Conservation (phyloP, 495 filamentous ascomycete genomes). For the Talaromyces borbonicus region DNA sequence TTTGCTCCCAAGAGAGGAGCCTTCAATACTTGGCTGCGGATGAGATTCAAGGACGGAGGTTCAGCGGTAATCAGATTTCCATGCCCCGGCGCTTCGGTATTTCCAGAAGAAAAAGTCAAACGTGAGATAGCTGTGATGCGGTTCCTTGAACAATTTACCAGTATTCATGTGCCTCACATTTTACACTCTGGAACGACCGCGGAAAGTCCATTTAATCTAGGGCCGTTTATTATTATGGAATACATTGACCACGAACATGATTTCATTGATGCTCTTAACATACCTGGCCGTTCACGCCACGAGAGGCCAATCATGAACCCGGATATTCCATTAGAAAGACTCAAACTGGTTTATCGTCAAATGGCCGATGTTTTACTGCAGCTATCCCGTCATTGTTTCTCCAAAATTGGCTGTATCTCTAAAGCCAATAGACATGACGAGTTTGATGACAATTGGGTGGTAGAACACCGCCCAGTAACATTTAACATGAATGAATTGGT, state of each 20-base stretch:
- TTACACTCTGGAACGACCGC: conserved; percentile 22
- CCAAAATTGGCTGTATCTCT: conserved; percentile 21
- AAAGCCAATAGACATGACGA: conserved; percentile 7
- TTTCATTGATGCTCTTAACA: conserved; percentile 22
- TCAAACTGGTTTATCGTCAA: conserved; percentile 20
- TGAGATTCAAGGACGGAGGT: conserved; percentile 5
- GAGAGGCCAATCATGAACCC: conserved; percentile 19
- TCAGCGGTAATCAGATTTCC: conserved; percentile 11
- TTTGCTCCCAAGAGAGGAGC: conserved; percentile 12
- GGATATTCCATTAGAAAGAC: conserved; percentile 15
- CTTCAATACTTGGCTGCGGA: conserved; percentile 10
- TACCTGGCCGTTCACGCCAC: conserved; percentile 9
- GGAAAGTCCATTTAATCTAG: conserved; percentile 17
- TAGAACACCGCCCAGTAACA: conserved; percentile 14
- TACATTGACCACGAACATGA: conserved; percentile 21
- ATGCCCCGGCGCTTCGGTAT: conserved; percentile 12
- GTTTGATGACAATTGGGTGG: conserved; percentile 9
- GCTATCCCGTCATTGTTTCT: conserved; percentile 19
- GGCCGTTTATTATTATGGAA: conserved; percentile 38
- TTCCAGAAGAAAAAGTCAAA: conserved; percentile 25
- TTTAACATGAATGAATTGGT: conserved; percentile 16
- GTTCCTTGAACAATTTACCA: conserved; percentile 27
- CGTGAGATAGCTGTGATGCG: conserved; percentile 35
- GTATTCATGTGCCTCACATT: conserved; percentile 30
- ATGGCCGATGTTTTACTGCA: conserved; percentile 24